phyloP scores from a whole-genome alignment of 1,284 basidiomycete species.

The Cutaneotrichosporon mucoides region DNA sequence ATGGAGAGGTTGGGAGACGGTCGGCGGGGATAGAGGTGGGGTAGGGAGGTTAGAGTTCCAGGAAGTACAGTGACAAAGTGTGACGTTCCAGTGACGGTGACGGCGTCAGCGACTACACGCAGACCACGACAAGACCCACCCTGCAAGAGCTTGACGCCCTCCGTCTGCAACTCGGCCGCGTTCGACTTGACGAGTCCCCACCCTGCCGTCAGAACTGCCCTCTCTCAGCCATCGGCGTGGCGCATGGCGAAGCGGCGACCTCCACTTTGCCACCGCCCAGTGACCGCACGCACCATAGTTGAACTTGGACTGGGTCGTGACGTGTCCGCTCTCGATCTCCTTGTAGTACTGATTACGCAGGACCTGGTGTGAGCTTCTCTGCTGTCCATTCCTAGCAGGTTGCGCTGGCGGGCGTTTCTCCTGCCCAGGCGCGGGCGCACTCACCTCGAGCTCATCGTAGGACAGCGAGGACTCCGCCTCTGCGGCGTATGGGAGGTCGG shows the following conservation, averaged over 20 bases:
- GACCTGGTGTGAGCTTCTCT: slow-evolving; percentile 55
- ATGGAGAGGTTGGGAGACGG: not conserved
- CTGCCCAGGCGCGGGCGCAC: slow-evolving; percentile 5
- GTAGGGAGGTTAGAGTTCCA: too few species aligned
- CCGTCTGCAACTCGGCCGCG: slow-evolving; percentile 72
- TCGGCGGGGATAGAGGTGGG: not conserved
- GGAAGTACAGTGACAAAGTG: too few species aligned
- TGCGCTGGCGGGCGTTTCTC: not conserved
- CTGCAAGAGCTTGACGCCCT: slow-evolving; percentile 87
- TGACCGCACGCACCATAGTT: slow-evolving; percentile 67
- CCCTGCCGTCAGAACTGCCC: slow-evolving; percentile 25
- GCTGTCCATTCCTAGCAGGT: not conserved
- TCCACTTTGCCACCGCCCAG: not conserved
- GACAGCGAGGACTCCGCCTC: slow-evolving; percentile 85
- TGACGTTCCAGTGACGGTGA: too few species aligned
- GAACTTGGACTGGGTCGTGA: slow-evolving; percentile 95
- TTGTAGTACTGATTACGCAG: slow-evolving; percentile 81
- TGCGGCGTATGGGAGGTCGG: slow-evolving; percentile 92
- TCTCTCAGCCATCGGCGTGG: too few species aligned
- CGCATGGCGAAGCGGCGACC: too few species aligned
- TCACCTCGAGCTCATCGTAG: slow-evolving; percentile 83
- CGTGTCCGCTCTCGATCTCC: slow-evolving; percentile 75
- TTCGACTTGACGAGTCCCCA: slow-evolving; percentile 93
- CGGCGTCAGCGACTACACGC: too few species aligned
- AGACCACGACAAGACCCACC: slow-evolving; percentile 54